Evolutionary conservation across 1,284 basidiomycete genomes (phyloP).

Genomic region (Cryptococcus depauperatus): DNA sequence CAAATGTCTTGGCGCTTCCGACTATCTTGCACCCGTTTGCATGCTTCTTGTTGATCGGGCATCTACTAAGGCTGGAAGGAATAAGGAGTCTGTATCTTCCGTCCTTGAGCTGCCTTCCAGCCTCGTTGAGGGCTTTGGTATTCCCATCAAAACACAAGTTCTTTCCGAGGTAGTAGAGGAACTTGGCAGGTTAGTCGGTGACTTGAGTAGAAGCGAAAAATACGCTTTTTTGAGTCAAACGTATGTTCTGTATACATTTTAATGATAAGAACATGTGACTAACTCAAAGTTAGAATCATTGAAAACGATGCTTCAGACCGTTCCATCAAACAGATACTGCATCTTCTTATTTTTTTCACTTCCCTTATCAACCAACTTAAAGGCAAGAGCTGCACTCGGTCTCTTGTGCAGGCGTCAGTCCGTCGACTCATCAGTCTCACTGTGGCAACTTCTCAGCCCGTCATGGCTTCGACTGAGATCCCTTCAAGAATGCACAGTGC

Average conservation of each 20-base stretch:
- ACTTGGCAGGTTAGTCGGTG: conserved; percentile 53
- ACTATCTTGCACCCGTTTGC: conserved; percentile 75
- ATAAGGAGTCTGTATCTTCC: conserved; percentile 41
- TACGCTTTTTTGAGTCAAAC: conserved; percentile 37
- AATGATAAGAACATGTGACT: background rate
- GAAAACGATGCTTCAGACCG: conserved; percentile 22
- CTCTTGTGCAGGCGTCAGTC: conserved; percentile 29
- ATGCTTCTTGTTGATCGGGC: conserved; percentile 80
- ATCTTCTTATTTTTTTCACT: conserved; percentile 57
- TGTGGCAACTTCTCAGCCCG: conserved; percentile 11
- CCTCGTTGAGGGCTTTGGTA: conserved; percentile 53
- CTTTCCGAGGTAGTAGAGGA: conserved; percentile 62
- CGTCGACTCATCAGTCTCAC: conserved; percentile 31
- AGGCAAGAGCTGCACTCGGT: conserved; percentile 31
- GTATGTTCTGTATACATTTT: conserved; percentile 11
- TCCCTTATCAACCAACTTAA: conserved; percentile 24
- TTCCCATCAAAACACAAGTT: conserved; percentile 57
- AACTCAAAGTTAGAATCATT: conserved; percentile 5
- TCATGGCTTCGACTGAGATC: conserved; percentile 18
- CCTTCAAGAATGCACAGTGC: conserved; percentile 23
- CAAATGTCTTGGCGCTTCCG: conserved; percentile 67
- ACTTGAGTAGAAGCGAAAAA: conserved; percentile 35
- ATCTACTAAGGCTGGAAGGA: conserved; percentile 52
- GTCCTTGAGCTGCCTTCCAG: conserved; percentile 56
- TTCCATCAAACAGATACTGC: conserved; percentile 51